Evolutionary conservation across 164 flowering plant genomes (phyloP).

Genomic region (Magnolia changhungtana): DNA sequence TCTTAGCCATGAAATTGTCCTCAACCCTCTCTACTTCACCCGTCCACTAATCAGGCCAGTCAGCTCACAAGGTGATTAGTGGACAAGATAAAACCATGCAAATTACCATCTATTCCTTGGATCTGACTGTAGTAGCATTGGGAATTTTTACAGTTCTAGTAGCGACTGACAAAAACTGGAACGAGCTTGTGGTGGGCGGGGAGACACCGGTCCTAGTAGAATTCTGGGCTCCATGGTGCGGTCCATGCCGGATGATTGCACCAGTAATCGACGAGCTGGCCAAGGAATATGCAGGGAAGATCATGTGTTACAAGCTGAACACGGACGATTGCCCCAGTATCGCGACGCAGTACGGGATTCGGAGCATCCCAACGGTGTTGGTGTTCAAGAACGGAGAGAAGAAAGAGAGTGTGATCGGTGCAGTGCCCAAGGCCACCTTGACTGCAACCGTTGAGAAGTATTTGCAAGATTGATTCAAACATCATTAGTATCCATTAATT

Average conservation of each 20-base stretch:
- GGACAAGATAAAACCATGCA: too few relatives aligned
- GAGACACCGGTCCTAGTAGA: slow-evolving; percentile 61
- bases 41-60: too few relatives aligned
- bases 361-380: slow-evolving; percentile 78
- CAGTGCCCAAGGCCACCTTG: slow-evolving; percentile 69
- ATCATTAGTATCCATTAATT: too few relatives aligned
- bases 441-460: slow-evolving; percentile 62
- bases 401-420: slow-evolving; percentile 73
- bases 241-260: slow-evolving; percentile 79
- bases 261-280: slow-evolving; percentile 70
- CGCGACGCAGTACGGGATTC: slow-evolving; percentile 59
- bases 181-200: slow-evolving; percentile 35
- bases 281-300: slow-evolving; percentile 58
- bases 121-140: too few relatives aligned
- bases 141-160: slow-evolving; percentile 40
- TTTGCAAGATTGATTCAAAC: slow-evolving; percentile 16
- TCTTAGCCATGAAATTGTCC: too few relatives aligned
- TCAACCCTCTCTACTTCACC: too few relatives aligned
- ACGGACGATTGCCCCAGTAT: slow-evolving; percentile 64
- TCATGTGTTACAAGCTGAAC: slow-evolving; percentile 64
- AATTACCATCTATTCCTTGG: too few relatives aligned
- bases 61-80: too few relatives aligned
- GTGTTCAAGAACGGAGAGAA: slow-evolving; percentile 83
- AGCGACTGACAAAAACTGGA: slow-evolving; percentile 61
- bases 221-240: slow-evolving; percentile 97